phyloP scores from a whole-genome alignment of 2,329 filamentous ascomycete genomes.

The Paecilomyces sp. region DNA sequence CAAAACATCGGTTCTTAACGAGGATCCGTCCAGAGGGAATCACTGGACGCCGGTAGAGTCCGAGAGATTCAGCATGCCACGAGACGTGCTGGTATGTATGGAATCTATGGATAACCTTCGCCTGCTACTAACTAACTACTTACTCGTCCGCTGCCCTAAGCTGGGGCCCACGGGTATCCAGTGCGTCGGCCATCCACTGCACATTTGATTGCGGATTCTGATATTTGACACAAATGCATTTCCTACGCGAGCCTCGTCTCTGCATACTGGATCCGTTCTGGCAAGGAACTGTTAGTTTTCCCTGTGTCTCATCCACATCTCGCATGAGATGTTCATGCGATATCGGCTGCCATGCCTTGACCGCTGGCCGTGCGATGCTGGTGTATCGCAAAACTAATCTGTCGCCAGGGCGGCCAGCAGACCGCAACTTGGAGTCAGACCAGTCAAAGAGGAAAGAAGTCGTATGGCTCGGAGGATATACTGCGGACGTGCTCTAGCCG shows the following conservation, averaged over 20 bases:
- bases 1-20: background rate
- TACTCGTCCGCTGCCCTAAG: background rate
- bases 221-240: background rate
- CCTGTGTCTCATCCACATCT: background rate
- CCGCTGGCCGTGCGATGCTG: background rate
- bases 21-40: background rate
- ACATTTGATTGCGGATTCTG: background rate
- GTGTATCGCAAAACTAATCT: background rate
- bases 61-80: background rate
- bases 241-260: background rate
- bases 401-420: background rate
- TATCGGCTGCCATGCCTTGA: background rate
- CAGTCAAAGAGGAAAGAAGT: background rate
- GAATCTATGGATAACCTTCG: background rate
- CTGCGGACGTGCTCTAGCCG: background rate
- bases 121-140: background rate
- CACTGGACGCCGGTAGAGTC: background rate
- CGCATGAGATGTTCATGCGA: background rate
- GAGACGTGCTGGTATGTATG: background rate
- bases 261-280: background rate
- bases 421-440: background rate
- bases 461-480: background rate
- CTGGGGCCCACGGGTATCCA: background rate
- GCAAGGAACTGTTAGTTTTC: background rate
- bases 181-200: background rate